Evolutionary conservation across 768 basidiomycete species (phyloP), one percentile per base, ranked within the genome.

Genomic region (Xanthoconium stramineum): DNA sequence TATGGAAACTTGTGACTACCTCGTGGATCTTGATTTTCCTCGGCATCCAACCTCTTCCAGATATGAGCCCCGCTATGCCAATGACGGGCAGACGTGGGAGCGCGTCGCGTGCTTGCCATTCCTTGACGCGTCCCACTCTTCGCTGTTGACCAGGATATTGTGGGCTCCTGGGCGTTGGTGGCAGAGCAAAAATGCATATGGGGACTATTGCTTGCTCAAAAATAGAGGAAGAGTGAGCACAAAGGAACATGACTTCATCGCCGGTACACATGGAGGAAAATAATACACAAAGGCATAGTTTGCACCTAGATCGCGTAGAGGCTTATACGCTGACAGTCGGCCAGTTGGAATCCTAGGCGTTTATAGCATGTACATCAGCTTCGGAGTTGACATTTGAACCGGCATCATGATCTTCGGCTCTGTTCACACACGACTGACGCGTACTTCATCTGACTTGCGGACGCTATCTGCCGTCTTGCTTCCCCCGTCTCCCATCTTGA

Each of bases 1-100:
- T 28, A 73, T 84, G 20, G 74, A 81, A 20, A 75, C 81, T 39
- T 99, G 97, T 69, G 89, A 92, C 70, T 98, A 96, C 72, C 77
- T 99, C 56, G 78, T 99, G 59, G 94, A 98, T 70, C 81, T 92
- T 42, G 89, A 94, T 73, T 92, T 91, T 68, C 94, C 94, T 1
- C 71, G 74, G 1, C 84, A 89, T 59, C 82, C 88, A 2, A 67
- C 72, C 12, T 69, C 67, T 37, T 82, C 85, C 14, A 33, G 61
- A 6, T 72, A 82, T 45, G 94, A 97, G 66, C 93, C 91, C n/a
- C 86, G 93, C 35, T 95, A 92, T 70, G 81, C 83, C 29, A 61
- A 77, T 24, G 83, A 93, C 65, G 68, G 70, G 40, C 71, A 77
- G 15, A 83, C 76, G 9, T 98, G 94, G 93, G 88, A 95, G 45